Evolutionary conservation across 1,284 basidiomycete species (phyloP).

Genomic region (Puccinia triticina): DNA sequence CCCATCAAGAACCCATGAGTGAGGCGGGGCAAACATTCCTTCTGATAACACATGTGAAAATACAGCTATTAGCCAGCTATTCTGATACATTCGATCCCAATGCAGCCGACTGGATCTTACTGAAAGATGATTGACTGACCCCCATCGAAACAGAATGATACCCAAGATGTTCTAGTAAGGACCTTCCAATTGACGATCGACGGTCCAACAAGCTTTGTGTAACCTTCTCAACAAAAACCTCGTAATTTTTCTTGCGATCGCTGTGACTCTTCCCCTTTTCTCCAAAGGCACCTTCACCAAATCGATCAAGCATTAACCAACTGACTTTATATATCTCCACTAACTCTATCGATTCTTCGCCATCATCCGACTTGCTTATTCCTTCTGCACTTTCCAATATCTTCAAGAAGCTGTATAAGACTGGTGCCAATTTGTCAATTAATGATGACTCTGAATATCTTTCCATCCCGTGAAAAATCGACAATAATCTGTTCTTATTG

Average conservation of each 20-base stretch:
- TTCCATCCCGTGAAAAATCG: slow-evolving; percentile 31
- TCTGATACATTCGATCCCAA: not conserved
- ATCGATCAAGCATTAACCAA: slow-evolving; percentile 13
- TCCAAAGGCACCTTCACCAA: slow-evolving; percentile 22
- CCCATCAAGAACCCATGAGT: slow-evolving; percentile 42
- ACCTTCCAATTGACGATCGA: not conserved
- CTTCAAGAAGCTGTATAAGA: slow-evolving; percentile 37
- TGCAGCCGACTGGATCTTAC: not conserved
- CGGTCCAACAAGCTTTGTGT: not conserved
- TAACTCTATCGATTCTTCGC: not conserved
- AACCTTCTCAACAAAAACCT: slow-evolving; percentile 7
- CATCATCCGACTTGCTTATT: slow-evolving; percentile 17
- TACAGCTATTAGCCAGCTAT: not conserved
- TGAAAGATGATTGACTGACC: not conserved
- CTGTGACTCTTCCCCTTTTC: not conserved
- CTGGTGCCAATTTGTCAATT: slow-evolving; percentile 23
- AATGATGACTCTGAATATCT: slow-evolving; percentile 7
- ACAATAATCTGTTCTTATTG: not conserved
- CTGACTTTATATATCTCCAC: slow-evolving; percentile 13
- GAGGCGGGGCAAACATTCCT: slow-evolving; percentile 23
- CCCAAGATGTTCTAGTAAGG: slow-evolving; percentile 13
- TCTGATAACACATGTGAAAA: not conserved
- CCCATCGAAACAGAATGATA: slow-evolving; percentile 1
- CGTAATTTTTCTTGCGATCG: slow-evolving; percentile 6
- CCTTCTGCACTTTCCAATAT: slow-evolving; percentile 4